Percentiles rank a stretch among this genome's conserved stretches.
Evolutionary conservation across 441 rosid genomes (phyloP).

Genomic region (Euphorbia celastroides): DNA sequence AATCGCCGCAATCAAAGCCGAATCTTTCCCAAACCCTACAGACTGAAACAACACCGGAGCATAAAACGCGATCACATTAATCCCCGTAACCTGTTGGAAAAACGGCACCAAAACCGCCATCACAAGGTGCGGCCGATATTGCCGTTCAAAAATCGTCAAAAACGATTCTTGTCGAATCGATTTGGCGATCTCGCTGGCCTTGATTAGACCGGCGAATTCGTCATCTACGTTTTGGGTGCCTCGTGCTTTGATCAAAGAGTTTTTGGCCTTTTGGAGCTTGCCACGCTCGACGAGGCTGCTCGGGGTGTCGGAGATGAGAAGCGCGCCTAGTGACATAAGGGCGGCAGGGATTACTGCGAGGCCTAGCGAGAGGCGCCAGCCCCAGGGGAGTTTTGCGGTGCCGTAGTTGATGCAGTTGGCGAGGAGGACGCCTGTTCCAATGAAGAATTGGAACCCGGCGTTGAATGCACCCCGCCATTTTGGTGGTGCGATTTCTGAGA

Average conservation of each 20-base stretch:
- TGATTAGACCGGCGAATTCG: slow-evolving; percentile 45
- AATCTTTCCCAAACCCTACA: slow-evolving; percentile 62
- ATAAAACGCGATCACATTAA: slow-evolving; percentile 65
- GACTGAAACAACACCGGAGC: slow-evolving; percentile 72
- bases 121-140: slow-evolving; percentile 62
- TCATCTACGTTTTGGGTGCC: slow-evolving; percentile 40
- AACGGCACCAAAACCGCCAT: slow-evolving; percentile 58
- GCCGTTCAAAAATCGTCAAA: slow-evolving; percentile 51
- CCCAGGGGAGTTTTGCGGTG: slow-evolving; percentile 47
- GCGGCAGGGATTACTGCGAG: slow-evolving; percentile 60
- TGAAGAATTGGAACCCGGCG: slow-evolving; percentile 65
- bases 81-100: slow-evolving; percentile 73
- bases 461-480: slow-evolving; percentile 83
- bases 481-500: slow-evolving; percentile 73
- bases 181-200: slow-evolving; percentile 39
- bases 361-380: slow-evolving; percentile 84
- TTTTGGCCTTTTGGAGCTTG: slow-evolving; percentile 44
- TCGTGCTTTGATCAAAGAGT: slow-evolving; percentile 47
- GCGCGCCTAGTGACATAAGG: slow-evolving; percentile 59
- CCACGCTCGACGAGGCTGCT: slow-evolving; percentile 67
- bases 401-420: slow-evolving; percentile 55
- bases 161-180: slow-evolving; percentile 45
- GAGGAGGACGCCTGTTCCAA: slow-evolving; percentile 56
- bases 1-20: slow-evolving; percentile 55
- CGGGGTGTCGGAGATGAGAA: slow-evolving; percentile 65